Evolutionary conservation across 2,329 filamentous ascomycete species (phyloP), one percentile per base, ranked within the genome.

Genomic region (Amesomyces nigricolor): DNA sequence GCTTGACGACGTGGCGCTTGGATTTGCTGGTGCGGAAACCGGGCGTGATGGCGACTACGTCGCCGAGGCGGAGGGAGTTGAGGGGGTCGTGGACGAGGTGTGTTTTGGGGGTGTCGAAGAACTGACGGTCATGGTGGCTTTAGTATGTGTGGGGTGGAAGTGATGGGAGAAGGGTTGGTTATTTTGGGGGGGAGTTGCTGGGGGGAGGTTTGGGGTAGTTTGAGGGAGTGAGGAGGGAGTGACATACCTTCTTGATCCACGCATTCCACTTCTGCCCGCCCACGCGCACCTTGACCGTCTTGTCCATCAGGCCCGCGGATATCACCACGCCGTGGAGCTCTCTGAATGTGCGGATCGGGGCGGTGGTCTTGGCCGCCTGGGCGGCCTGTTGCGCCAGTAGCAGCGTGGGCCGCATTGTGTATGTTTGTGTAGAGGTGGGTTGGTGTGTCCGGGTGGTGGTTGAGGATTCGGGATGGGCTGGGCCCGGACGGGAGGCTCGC

Each of bases 51-150:
- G 83, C 78, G 29, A 94, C 82, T 3, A 92, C 81, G 69, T 94
- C 89, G 66, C 89, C 89, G 49, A 80, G 79, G 56, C 84, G 79
- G 38, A 91, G 78, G 26, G 87, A 90, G 63, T 83, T 81, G 69
- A 82, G 82, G 29, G 89, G 89, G 70, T 94, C 89, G 74, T 90
- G 87, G 38, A 91, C 88, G 30, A 92, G 81, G 67, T 86, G 79
- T 62, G 82, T 79, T 61, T 78, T 75, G 19, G 81, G 80, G 44
- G 79, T 74, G 65, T 84, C 79, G 70, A 87, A 91, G 73, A 79
- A 75, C 84, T 87, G 62, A n/a, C n/a, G n/a, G n/a, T n/a, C n/a
- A n/a, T n/a, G n/a, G n/a, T n/a, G n/a, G n/a, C n/a, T n/a, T n/a
- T n/a, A n/a, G n/a, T n/a, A n/a, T n/a, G n/a, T n/a, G n/a, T n/a